Evolutionary conservation across 345 rosid genomes (phyloP).

Genomic region (Kandelia obovata): DNA sequence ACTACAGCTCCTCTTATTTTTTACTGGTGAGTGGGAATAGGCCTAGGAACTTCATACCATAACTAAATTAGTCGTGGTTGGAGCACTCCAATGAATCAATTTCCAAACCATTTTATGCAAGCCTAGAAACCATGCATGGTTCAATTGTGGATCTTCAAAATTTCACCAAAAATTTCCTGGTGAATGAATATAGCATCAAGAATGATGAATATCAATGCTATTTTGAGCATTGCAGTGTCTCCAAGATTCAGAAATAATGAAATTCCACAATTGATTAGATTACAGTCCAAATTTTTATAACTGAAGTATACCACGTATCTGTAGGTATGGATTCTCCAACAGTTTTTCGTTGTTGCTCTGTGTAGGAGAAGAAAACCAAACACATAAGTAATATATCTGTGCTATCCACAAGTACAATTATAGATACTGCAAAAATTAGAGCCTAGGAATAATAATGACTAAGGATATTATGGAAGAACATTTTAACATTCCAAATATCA

Average conservation of each 20-base stretch:
- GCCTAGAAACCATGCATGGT: not conserved
- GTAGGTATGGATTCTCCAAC: slow-evolving; percentile 94
- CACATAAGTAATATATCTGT: slow-evolving; percentile 12
- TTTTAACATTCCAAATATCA: not conserved
- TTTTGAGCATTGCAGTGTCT: not conserved
- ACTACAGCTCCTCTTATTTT: not conserved
- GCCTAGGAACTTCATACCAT: not conserved
- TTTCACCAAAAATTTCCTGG: slow-evolving; percentile 1
- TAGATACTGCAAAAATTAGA: not conserved
- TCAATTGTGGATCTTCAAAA: not conserved
- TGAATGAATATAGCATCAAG: not conserved
- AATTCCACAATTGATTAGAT: not conserved
- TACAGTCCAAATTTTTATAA: slow-evolving; percentile 36
- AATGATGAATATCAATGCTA: not conserved
- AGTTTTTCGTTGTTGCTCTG: slow-evolving; percentile 98
- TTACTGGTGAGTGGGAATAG: not conserved
- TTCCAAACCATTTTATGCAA: not conserved
- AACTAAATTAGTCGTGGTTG: not conserved
- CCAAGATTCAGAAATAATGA: not conserved
- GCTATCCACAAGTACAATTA: not conserved
- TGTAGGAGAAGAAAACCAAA: slow-evolving; percentile 19
- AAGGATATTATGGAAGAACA: not conserved
- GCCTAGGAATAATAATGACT: not conserved
- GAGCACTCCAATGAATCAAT: not conserved
- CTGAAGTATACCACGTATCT: slow-evolving; percentile 96